Base-by-base conservation (phyloP, 2,329 filamentous ascomycete genomes). In the Neonectria punicea region DNA sequence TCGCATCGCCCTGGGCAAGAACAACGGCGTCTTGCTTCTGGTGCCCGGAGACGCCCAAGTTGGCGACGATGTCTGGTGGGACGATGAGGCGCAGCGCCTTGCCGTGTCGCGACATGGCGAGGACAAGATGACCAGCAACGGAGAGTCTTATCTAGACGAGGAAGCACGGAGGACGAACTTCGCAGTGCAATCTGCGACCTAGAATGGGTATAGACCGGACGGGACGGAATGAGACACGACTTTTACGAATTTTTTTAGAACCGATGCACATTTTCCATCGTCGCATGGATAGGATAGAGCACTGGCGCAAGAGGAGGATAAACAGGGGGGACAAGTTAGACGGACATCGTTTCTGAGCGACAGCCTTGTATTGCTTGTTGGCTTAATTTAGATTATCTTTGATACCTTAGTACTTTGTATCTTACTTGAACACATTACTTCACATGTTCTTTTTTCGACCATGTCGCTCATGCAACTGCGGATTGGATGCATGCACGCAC, bases 21-120 rank as follows among this genome's bases (percentile, higher is more conserved):
- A 74, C 53, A 67, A 68, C 30, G 67, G 73, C 51, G 69, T 66
- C 55, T 59, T 77, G 51, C 55, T 76, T 39, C 56, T 76, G 14
- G 75, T 77, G 43, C 68, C 74, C 44, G 74, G 69, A 3, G 59
- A 72, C 61, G 72, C 71, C 56, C 58, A 76, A 55, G 66, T 71
- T 53, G 75, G 72, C 43, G 76, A 77, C 30, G 63, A 72, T 64
- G 66, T 76, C 9, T 74, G 71, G 68, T 68, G 67, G 67, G 69
- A 70, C 53, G 67, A 67, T 14, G 67, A 67, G 6, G 65, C 66
- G 44, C 58, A 69, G 57, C 64, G 65, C 49, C 71, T 74, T 28
- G 61, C 54, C 18, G 66, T 72, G 28, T 68, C 63, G 50, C 73
- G 68, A 49, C 69, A 66, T 41, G 67, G 67, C 30, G 69, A 63